Evolutionary conservation across 2,329 filamentous ascomycete species (phyloP).

Genomic region (Exophiala mesophila): DNA sequence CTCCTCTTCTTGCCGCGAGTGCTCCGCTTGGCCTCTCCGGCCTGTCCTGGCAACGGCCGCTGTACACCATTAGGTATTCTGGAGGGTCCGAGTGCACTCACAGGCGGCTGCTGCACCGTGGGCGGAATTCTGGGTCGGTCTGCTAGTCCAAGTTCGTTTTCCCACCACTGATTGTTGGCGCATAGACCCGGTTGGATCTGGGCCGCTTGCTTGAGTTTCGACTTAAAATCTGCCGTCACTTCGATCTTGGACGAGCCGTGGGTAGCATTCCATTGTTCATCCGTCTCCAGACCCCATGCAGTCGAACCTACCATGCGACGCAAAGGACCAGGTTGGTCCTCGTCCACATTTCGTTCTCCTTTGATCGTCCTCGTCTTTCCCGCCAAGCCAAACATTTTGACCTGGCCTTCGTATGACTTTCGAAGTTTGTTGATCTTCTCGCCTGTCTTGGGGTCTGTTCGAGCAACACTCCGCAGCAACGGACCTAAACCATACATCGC

Average conservation of each 20-base stretch:
- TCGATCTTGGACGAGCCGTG: conserved; percentile 45
- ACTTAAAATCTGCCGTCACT: conserved; percentile 37
- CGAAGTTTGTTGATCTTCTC: conserved; percentile 61
- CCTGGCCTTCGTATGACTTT: conserved; percentile 49
- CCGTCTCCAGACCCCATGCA: conserved; percentile 43
- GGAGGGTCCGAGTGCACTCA: conserved; percentile 29
- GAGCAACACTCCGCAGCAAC: conserved; percentile 54
- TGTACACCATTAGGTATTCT: conserved; percentile 25
- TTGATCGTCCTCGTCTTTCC: conserved; percentile 47
- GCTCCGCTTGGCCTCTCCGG: conserved; percentile 38
- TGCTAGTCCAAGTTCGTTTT: conserved; percentile 42
- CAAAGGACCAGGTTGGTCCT: conserved; percentile 30
- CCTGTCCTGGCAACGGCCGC: conserved; percentile 12
- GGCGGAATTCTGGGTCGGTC: conserved; percentile 40
- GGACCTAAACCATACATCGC: conserved; percentile 53
- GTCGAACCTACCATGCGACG: conserved; percentile 30
- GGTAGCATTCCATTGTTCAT: conserved; percentile 49
- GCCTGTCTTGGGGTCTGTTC: conserved; percentile 57
- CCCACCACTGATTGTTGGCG: conserved; percentile 45
- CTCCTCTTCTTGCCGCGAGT: conserved; percentile 45
- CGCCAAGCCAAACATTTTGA: conserved; percentile 43
- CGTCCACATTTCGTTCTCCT: conserved; percentile 31
- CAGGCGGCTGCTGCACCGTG: conserved; percentile 29
- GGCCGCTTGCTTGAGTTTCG: conserved; percentile 42
- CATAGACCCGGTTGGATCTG: conserved; percentile 44